Conservation (phyloP, 202 grass and related monocot genomes). For the Saccharum hybrid region DNA sequence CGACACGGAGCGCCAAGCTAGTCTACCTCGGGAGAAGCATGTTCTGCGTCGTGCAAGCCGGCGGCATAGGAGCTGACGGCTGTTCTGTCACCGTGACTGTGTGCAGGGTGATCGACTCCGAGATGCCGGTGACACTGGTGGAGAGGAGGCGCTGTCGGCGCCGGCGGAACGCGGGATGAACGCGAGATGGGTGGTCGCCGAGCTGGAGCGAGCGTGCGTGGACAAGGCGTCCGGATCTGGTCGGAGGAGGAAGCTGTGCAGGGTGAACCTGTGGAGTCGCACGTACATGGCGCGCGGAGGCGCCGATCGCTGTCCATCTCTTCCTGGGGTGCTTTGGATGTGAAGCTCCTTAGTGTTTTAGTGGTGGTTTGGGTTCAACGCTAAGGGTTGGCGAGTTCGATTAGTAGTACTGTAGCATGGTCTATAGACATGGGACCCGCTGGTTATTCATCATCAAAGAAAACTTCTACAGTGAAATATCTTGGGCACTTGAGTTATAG, state of each 20-base stretch:
- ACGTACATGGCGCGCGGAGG: background rate
- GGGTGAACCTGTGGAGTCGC: conserved; percentile 30
- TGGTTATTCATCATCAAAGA: background rate
- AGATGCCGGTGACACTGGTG: background rate
- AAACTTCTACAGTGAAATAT: background rate
- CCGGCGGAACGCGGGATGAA: background rate
- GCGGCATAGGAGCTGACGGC: background rate
- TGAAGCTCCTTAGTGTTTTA: too few relatives aligned
- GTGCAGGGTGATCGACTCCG: conserved; percentile 32
- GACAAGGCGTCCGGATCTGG: background rate
- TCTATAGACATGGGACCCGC: too few relatives aligned
- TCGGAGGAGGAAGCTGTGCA: conserved; percentile 5
- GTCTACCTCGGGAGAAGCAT: conserved; percentile 6
- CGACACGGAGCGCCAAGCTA: background rate
- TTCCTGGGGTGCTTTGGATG: conserved; percentile 19
- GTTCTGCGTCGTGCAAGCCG: background rate
- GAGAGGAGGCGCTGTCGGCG: background rate
- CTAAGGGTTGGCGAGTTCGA: too few relatives aligned
- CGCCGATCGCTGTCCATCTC: background rate
- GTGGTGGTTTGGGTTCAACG: too few relatives aligned
- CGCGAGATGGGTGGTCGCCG: conserved; percentile 6
- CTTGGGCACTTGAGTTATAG: background rate
- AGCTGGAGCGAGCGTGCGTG: conserved; percentile 17
- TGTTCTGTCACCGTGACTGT: background rate
- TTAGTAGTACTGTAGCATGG: too few relatives aligned